A percentile compares a stretch with the other conserved stretches of the same genome.
phyloP scores from a whole-genome alignment of 352 stramenopile genomes.

The Globisporangium middletonii region DNA sequence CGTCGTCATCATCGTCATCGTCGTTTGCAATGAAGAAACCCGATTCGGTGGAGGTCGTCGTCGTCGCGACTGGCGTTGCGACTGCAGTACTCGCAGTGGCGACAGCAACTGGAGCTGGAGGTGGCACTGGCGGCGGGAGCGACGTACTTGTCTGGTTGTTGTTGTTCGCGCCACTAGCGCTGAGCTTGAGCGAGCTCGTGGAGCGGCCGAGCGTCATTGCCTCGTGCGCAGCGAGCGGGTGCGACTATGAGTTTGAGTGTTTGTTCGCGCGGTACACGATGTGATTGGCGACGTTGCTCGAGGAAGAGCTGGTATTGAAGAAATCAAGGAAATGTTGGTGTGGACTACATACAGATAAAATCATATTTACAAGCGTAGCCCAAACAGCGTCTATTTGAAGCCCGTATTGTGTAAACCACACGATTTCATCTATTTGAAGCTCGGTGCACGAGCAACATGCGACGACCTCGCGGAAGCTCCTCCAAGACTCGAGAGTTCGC shows the following conservation, averaged over 20 bases:
- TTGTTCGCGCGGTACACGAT: too few relatives aligned
- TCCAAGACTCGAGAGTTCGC: too few relatives aligned
- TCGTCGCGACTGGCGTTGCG: not conserved
- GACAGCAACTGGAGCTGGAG: not conserved
- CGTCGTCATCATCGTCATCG: conserved; percentile 10
- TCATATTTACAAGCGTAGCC: too few relatives aligned
- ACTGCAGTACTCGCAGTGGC: not conserved
- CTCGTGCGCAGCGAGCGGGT: not conserved
- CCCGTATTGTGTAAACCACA: too few relatives aligned
- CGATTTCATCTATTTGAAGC: too few relatives aligned
- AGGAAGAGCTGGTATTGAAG: too few relatives aligned
- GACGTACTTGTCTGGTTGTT: conserved; percentile 12
- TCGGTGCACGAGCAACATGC: too few relatives aligned
- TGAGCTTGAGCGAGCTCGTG: conserved; percentile 9
- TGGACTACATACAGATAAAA: too few relatives aligned
- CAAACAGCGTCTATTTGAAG: too few relatives aligned
- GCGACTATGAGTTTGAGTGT: too few relatives aligned
- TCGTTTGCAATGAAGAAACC: conserved; percentile 13
- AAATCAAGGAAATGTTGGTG: too few relatives aligned
- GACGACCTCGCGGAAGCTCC: too few relatives aligned
- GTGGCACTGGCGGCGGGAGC: conserved; percentile 5
- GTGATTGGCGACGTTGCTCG: not conserved
- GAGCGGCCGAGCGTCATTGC: conserved; percentile 14
- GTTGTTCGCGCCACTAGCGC: conserved; percentile 3
- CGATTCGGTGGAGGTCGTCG: not conserved